phyloP scores from a whole-genome alignment of 2,329 filamentous ascomycete species.

The Xylogone sp. region DNA sequence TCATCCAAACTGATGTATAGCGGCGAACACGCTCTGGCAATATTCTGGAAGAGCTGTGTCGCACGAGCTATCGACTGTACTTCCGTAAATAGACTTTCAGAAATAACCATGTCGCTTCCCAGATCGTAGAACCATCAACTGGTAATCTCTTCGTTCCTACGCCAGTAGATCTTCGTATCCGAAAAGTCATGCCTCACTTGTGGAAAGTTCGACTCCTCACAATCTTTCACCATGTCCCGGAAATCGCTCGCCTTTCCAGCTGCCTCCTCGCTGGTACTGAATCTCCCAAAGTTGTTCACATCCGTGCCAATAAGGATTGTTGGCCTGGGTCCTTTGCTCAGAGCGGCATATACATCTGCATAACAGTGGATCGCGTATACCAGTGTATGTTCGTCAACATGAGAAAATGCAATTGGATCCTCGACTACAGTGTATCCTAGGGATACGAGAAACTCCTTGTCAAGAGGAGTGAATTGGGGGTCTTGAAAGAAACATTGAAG shows the following conservation, averaged over 20 bases:
- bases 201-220: conserved; percentile 22
- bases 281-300: conserved; percentile 22
- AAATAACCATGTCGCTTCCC: too few species aligned
- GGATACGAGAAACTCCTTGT: conserved; percentile 22
- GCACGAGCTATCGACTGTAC: too few species aligned
- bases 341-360: conserved; percentile 21
- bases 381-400: conserved; percentile 19
- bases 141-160: conserved; percentile 3
- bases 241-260: conserved; percentile 11
- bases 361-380: conserved; percentile 32
- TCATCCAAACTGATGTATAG: too few species aligned
- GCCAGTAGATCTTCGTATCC: conserved; percentile 27
- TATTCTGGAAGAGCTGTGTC: too few species aligned
- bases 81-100: too few species aligned
- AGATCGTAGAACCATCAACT: too few species aligned
- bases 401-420: conserved; percentile 23
- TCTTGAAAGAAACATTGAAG: conserved; percentile 23
- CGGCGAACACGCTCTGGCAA: too few species aligned
- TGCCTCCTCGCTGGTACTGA: conserved; percentile 13
- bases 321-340: conserved; percentile 18
- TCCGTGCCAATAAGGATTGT: conserved; percentile 26
- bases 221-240: conserved; percentile 21
- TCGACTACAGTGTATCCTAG: conserved; percentile 22
- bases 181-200: conserved; percentile 28
- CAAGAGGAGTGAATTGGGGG: conserved; percentile 25